These are phyloP conservation scores for Aspergillus novoparasiticus DNA, from an alignment of 2,329 filamentous ascomycete species.

Conservation along the genomic window DNA sequence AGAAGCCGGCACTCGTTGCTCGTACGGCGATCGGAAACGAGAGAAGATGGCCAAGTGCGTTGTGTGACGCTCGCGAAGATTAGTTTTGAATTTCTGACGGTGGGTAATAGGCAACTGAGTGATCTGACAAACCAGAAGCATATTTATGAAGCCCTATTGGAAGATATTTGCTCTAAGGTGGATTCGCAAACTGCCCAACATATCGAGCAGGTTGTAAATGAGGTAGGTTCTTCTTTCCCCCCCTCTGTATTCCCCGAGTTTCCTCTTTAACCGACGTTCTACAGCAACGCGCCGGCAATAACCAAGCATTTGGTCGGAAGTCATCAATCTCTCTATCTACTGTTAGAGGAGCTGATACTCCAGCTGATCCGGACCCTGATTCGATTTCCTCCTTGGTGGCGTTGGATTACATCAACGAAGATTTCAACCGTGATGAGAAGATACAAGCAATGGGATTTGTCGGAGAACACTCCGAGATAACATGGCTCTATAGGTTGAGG, in stretches of 20 bases:
- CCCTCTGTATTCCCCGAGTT: background rate
- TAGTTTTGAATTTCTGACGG: slow-evolving; percentile 13
- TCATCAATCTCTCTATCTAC: slow-evolving; percentile 16
- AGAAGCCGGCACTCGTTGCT: slow-evolving; percentile 43
- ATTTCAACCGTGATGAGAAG: slow-evolving; percentile 45
- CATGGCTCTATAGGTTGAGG: slow-evolving; percentile 47
- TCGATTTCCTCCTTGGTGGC: slow-evolving; percentile 35
- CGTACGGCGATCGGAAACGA: slow-evolving; percentile 48
- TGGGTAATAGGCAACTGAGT: slow-evolving; percentile 38
- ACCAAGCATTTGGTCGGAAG: slow-evolving; percentile 14
- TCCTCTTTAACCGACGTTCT: background rate
- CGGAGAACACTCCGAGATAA: slow-evolving; percentile 48
- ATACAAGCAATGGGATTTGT: slow-evolving; percentile 45
- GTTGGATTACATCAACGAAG: slow-evolving; percentile 46
- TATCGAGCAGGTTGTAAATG: slow-evolving; percentile 37
- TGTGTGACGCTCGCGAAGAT: slow-evolving; percentile 5
- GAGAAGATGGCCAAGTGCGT: slow-evolving; percentile 47
- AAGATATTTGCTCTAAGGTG: slow-evolving; percentile 36
- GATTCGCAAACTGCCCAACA: slow-evolving; percentile 35
- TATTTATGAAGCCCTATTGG: slow-evolving; percentile 38
- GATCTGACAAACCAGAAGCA: slow-evolving; percentile 41
- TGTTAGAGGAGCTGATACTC: slow-evolving; percentile 12
- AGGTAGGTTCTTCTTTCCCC: slow-evolving; percentile 30
- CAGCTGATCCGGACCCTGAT: slow-evolving; percentile 17
- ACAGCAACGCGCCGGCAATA: slow-evolving; percentile 18